These are phyloP conservation scores for Pulveroboletus frians DNA, from an alignment of 768 basidiomycete species.

Conservation along the genomic window DNA sequence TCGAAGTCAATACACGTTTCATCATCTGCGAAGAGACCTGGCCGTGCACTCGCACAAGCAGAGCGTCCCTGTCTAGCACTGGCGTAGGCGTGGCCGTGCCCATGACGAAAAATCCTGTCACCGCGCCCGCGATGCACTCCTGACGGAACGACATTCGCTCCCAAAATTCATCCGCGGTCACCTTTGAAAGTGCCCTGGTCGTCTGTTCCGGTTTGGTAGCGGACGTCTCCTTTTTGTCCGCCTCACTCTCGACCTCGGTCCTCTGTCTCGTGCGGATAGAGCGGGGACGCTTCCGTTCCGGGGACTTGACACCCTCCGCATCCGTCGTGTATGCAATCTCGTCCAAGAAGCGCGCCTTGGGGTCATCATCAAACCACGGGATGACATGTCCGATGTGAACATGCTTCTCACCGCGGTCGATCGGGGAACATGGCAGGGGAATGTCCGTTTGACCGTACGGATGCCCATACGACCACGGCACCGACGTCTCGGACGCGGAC, in stretches of 20 bases:
- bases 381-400: conserved; percentile 62
- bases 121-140: conserved; percentile 85
- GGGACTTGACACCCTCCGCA: conserved; percentile 53
- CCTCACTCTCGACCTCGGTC: conserved; percentile 20
- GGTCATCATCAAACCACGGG: conserved; percentile 94
- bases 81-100: conserved; percentile 36
- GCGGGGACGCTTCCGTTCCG: conserved; percentile 54
- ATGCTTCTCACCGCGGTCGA: conserved; percentile 27
- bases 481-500: conserved; percentile 14
- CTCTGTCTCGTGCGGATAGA: conserved; percentile 12
- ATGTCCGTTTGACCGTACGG: conserved; percentile 52
- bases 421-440: conserved; percentile 43
- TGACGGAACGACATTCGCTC: conserved; percentile 95
- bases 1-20: conserved; percentile 61
- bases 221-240: conserved; percentile 26
- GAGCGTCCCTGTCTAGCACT: conserved; percentile 22
- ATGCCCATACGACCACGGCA: conserved; percentile 71
- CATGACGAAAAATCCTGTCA: conserved; percentile 91
- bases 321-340: conserved; percentile 77
- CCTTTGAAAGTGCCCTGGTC: conserved; percentile 52
- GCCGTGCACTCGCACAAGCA: conserved; percentile 49
- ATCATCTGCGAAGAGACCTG: conserved; percentile 63
- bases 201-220: conserved; percentile 33
- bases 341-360: conserved; percentile 89
- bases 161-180: conserved; percentile 84